Evolutionary conservation across 1,139 yeast genomes (phyloP).

Genomic region (Saccharomycopsis phalli): DNA sequence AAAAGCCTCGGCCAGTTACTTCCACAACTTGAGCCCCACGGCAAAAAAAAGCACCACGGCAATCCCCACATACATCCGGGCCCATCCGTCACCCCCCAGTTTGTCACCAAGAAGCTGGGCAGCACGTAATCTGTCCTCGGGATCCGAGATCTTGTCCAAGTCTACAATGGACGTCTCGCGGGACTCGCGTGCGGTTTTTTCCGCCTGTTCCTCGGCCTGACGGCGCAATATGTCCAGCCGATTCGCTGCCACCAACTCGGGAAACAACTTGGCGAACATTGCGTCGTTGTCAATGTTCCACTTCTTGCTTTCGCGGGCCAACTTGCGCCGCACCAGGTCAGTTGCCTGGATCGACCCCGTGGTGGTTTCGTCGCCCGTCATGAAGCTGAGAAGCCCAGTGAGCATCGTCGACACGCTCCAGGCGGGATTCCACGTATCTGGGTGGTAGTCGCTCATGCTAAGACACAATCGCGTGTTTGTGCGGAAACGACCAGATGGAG

Average conservation of each 20-base stretch:
- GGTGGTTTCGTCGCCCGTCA: slow-evolving; percentile 55
- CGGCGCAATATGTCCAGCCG: slow-evolving; percentile 22
- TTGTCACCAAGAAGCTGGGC: slow-evolving; percentile 1
- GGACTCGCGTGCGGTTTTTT: neutral
- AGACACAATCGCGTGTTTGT: slow-evolving; percentile 75
- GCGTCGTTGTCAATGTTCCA: slow-evolving; percentile 49
- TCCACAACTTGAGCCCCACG: slow-evolving; percentile 7
- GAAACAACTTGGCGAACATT: slow-evolving; percentile 55
- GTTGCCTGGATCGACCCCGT: slow-evolving; percentile 54
- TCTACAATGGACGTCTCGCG: slow-evolving; percentile 23
- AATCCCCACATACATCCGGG: neutral
- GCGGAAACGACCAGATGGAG: slow-evolving; percentile 77
- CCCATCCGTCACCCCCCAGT: neutral
- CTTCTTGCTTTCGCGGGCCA: slow-evolving; percentile 46
- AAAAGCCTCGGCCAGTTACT: too few relatives aligned
- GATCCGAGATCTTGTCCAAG: slow-evolving; percentile 33
- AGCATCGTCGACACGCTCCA: slow-evolving; percentile 88
- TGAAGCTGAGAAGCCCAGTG: slow-evolving; percentile 77
- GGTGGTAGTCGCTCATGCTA: slow-evolving; percentile 88
- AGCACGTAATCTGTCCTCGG: slow-evolving; percentile 41
- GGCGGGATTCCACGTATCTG: slow-evolving; percentile 91
- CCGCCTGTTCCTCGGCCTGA: neutral
- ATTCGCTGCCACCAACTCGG: slow-evolving; percentile 53
- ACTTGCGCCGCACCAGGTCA: slow-evolving; percentile 33
- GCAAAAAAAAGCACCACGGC: slow-evolving; percentile 8